phyloP scores from a whole-genome alignment of 768 basidiomycete genomes.

The Tulasnella sp. region DNA sequence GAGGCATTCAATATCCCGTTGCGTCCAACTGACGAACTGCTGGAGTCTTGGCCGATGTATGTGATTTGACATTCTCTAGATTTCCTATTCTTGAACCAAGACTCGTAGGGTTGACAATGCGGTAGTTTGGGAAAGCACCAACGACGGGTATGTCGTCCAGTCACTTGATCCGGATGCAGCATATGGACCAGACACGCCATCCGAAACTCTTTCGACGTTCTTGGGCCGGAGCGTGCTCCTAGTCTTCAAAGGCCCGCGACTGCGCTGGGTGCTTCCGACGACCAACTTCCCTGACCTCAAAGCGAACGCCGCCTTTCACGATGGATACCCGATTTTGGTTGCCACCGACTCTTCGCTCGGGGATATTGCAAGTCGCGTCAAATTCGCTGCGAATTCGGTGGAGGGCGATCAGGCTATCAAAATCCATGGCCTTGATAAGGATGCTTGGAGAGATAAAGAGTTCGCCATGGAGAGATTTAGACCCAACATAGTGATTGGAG shows the following conservation, averaged over 20 bases:
- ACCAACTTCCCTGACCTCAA: constrained; percentile 41
- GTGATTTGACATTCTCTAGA: constrained; percentile 18
- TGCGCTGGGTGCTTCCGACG: constrained; percentile 42
- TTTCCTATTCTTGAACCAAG: not conserved
- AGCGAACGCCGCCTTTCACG: constrained; percentile 44
- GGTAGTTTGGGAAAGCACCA: constrained; percentile 35
- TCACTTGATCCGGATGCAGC: constrained; percentile 20
- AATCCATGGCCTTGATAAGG: constrained; percentile 3
- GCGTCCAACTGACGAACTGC: constrained; percentile 36
- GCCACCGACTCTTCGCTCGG: constrained; percentile 54
- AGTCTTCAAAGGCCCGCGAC: constrained; percentile 50
- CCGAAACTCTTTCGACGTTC: constrained; percentile 47
- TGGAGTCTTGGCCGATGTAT: constrained; percentile 48
- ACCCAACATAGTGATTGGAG: constrained; percentile 61
- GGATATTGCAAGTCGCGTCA: constrained; percentile 39
- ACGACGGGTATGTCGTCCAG: constrained; percentile 60
- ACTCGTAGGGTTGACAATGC: constrained; percentile 40
- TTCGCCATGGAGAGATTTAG: constrained; percentile 60
- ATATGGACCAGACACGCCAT: constrained; percentile 31
- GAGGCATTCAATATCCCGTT: constrained; percentile 50
- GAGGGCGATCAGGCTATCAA: constrained; percentile 21
- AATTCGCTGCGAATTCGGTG: constrained; percentile 33
- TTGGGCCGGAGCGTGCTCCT: constrained; percentile 51
- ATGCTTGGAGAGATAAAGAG: constrained; percentile 37
- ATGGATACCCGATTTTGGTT: constrained; percentile 58